A percentile compares a stretch with the other conserved stretches of the same genome.
Conservation (phyloP, 108 stramenopile species). For the Aurantiochytrium sp. region DNA sequence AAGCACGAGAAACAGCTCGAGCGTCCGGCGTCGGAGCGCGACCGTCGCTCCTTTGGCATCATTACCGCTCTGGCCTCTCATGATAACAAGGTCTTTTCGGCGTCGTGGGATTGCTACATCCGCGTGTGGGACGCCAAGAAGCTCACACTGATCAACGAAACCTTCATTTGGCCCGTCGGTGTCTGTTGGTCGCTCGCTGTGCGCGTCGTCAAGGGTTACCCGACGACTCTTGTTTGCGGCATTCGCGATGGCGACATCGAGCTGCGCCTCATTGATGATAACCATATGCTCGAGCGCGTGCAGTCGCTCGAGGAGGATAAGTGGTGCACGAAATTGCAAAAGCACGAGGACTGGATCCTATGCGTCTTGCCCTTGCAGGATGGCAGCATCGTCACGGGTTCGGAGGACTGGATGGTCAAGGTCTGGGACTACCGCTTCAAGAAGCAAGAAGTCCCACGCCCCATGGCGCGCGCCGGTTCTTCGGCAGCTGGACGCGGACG, state of each 20-base stretch:
- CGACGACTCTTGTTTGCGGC: not conserved
- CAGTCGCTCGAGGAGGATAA: not conserved
- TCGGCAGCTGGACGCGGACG: not conserved
- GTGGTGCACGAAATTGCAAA: not conserved
- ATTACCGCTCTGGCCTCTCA: not conserved
- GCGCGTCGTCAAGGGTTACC: not conserved
- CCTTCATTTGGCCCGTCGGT: not conserved
- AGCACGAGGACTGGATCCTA: not conserved
- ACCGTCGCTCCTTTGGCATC: not conserved
- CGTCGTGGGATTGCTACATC: constrained; percentile 9
- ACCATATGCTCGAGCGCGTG: not conserved
- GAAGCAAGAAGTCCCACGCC: not conserved
- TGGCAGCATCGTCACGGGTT: not conserved
- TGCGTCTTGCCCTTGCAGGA: not conserved
- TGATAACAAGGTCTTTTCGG: not conserved
- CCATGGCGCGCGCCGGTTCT: not conserved
- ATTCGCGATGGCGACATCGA: not conserved
- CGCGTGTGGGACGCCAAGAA: not conserved
- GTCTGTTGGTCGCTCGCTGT: not conserved
- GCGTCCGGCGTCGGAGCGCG: not conserved
- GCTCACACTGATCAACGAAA: not conserved
- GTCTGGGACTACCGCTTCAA: not conserved
- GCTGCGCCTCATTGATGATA: not conserved
- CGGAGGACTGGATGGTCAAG: not conserved
- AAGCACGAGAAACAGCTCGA: constrained; percentile 4